Base-by-base conservation (phyloP, 1,284 basidiomycete genomes). In the Marasmius tenuissimus region DNA sequence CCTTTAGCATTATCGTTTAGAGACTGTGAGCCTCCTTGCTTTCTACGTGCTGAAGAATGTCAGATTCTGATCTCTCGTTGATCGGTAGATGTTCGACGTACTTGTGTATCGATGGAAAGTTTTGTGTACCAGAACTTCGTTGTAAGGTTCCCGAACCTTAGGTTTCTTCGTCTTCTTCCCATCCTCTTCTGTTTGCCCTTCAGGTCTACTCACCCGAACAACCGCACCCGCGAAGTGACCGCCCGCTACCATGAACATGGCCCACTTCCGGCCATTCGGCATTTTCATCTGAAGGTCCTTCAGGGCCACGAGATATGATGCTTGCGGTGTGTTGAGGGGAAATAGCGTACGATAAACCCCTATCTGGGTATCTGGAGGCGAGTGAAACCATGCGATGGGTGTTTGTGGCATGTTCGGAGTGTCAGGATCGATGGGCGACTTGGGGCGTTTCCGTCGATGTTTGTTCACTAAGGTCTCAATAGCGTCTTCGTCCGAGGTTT, bases 41-140 rank as follows among this genome's bases (percentile, higher is more conserved):
- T 99, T 66, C 93, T 84, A 67, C 97, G 92, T 45, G 97, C 95
- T 97, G 58, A 11, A 42, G 45, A 56, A 50, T 6, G 47, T 63
- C 12, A 38, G n/a, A 45, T 51, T 39, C 33, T 5, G 60, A 54
- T 7, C 7, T 10, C 16, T 4, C 11, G 18, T 7, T 3, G 12
- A 14, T 37, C n/a, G 27, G 49, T 22, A 14, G 10, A n/a, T 11
- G 20, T 18, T 20, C 18, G 48, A 76, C 85, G 63, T 63, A 97
- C 95, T 99, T 0, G 97, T 99, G 75, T 99, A 99, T 7, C 97
- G 89, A 75, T 99, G 97, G 75, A 98, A 99, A 0, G 97, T 98
- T 77, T 99, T 99, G 73, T 97, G 94, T 63, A 84, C 83, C 48
- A 99, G 70, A 2, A 99, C 85, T 69, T 96, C 89, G 2, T 89